Evolutionary conservation across 2,329 filamentous ascomycete genomes (phyloP).

Genomic region (Ascochyta fabae): DNA sequence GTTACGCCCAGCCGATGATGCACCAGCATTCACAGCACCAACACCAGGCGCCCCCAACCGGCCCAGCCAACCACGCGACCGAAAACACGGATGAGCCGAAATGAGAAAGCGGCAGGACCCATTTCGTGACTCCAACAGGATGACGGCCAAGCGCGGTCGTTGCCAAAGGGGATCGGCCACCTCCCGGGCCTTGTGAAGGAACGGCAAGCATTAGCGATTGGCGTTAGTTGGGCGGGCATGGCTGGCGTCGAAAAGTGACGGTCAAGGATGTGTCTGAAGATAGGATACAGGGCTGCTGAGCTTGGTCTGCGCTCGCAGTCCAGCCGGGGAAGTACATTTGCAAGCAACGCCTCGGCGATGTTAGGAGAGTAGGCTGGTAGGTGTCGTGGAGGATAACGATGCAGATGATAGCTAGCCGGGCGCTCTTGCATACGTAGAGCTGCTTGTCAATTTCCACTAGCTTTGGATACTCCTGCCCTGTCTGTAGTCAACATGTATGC

Average conservation of each 20-base stretch:
- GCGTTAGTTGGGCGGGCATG: conserved; percentile 40
- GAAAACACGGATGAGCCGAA: conserved; percentile 47
- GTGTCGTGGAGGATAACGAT: not conserved
- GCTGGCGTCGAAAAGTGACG: conserved; percentile 24
- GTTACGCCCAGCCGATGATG: conserved; percentile 52
- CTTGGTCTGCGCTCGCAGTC: not conserved
- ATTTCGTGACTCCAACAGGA: conserved; percentile 20
- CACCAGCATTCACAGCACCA: conserved; percentile 50
- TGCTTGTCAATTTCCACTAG: conserved; percentile 1
- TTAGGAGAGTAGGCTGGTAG: not conserved
- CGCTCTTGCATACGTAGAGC: conserved; percentile 5
- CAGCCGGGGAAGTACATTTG: not conserved
- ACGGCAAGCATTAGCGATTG: conserved; percentile 47
- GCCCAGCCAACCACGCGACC: conserved; percentile 43
- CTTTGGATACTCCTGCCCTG: conserved; percentile 4
- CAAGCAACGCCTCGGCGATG: not conserved
- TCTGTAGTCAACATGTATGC: not conserved
- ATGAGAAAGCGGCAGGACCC: conserved; percentile 33
- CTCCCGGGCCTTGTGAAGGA: conserved; percentile 41
- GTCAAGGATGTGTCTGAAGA: not conserved
- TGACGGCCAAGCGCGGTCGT: conserved; percentile 11
- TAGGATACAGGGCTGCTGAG: not conserved
- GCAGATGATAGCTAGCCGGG: conserved; percentile 8
- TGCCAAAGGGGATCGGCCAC: conserved; percentile 26
- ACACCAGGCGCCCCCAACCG: conserved; percentile 44